These are phyloP conservation scores for Xylaria sp. DNA, from an alignment of 2,329 filamentous ascomycete genomes.

Conservation along the genomic window DNA sequence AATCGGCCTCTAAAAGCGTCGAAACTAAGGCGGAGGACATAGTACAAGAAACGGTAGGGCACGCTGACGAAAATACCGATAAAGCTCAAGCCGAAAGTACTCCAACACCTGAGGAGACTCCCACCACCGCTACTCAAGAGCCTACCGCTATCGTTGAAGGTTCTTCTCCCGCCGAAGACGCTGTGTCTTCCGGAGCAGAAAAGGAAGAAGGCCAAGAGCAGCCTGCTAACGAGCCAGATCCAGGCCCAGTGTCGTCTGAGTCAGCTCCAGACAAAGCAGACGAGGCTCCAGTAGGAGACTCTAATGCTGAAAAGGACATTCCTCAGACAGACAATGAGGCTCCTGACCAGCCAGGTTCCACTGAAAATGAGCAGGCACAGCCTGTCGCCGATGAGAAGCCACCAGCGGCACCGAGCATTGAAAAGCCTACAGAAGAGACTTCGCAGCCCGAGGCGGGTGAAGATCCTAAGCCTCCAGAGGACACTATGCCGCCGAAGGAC, in stretches of 20 bases:
- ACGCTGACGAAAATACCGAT: neutral
- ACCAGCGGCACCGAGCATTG: neutral
- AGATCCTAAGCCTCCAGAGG: neutral
- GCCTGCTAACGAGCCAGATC: neutral
- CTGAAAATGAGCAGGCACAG: slow-evolving; percentile 5
- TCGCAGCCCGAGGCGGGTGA: neutral
- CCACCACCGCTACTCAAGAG: neutral
- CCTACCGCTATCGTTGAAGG: neutral
- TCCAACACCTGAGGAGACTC: neutral
- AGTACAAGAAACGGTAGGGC: neutral
- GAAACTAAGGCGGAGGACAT: neutral
- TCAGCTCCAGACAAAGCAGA: neutral
- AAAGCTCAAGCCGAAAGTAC: neutral
- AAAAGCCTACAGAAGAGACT: neutral
- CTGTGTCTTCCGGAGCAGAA: neutral
- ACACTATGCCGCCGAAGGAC: neutral
- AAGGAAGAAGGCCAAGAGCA: neutral
- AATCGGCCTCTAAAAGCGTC: neutral
- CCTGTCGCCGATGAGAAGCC: neutral
- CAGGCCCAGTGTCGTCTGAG: neutral
- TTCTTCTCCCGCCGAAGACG: neutral
- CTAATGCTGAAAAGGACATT: neutral
- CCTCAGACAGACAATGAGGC: neutral
- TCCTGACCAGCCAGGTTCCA: slow-evolving; percentile 1
- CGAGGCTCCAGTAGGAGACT: neutral